Evolutionary conservation across 2,329 filamentous ascomycete genomes (phyloP).

Genomic region (Bipolaris victoriae): DNA sequence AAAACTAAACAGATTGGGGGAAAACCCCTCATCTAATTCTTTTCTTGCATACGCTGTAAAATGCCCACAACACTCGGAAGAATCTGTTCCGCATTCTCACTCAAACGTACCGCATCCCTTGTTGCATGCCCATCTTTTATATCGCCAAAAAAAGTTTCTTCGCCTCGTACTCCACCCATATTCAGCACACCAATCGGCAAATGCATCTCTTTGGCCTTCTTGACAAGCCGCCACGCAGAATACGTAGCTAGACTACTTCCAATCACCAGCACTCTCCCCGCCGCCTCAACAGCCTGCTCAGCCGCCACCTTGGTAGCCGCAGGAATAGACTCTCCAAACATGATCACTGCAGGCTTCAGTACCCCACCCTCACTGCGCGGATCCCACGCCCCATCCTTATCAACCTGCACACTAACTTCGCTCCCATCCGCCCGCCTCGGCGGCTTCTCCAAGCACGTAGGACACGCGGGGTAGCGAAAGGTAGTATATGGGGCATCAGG

Average conservation of each 20-base stretch:
- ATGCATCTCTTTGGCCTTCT: constrained; percentile 77
- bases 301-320: constrained; percentile 72
- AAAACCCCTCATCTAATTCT: not conserved
- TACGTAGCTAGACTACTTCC: constrained; percentile 94
- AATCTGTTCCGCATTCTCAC: constrained; percentile 50
- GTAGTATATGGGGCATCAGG: constrained; percentile 85
- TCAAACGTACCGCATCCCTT: constrained; percentile 48
- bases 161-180: constrained; percentile 80
- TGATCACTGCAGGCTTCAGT: constrained; percentile 89
- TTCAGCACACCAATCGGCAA: constrained; percentile 91
- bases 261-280: constrained; percentile 74
- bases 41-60: constrained; percentile 25
- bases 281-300: constrained; percentile 78
- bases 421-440: constrained; percentile 62
- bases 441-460: constrained; percentile 74
- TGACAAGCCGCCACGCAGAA: constrained; percentile 89
- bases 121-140: constrained; percentile 55
- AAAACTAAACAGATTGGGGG: not conserved
- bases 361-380: constrained; percentile 66
- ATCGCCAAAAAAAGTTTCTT: constrained; percentile 71
- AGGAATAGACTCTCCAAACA: constrained; percentile 93
- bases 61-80: constrained; percentile 39
- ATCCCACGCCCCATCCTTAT: constrained; percentile 79
- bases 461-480: constrained; percentile 90
- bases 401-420: constrained; percentile 65